A percentile compares a stretch with the other conserved stretches of the same genome.
Conservation (phyloP, 805 yeast species). For the Candida odintsovae region DNA sequence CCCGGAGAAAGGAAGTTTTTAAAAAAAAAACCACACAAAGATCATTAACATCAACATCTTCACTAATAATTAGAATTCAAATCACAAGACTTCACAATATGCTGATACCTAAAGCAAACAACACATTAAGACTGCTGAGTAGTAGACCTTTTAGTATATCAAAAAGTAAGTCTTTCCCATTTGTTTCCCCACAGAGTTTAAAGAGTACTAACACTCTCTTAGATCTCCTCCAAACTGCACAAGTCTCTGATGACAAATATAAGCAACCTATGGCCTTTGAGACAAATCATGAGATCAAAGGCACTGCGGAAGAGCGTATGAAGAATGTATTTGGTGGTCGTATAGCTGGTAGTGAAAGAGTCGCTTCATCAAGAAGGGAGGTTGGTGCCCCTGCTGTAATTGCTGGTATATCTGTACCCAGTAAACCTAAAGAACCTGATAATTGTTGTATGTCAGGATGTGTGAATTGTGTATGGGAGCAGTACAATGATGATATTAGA, state of each 20-base stretch:
- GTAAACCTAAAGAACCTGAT: constrained; percentile 84
- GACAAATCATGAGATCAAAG: constrained; percentile 27
- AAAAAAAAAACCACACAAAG: too few species aligned
- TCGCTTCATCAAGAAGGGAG: constrained; percentile 29
- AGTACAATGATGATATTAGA: constrained; percentile 78
- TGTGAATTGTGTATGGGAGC: constrained; percentile 94
- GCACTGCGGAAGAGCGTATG: constrained; percentile 43
- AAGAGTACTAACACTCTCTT: background rate
- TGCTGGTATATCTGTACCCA: constrained; percentile 74
- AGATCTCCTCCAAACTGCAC: background rate
- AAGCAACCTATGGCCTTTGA: constrained; percentile 12
- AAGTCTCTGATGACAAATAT: background rate
- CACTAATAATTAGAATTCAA: too few species aligned
- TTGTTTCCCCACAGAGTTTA: background rate
- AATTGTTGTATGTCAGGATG: constrained; percentile 98
- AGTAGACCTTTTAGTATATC: background rate
- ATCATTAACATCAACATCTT: too few species aligned
- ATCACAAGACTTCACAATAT: background rate
- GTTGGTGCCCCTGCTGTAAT: constrained; percentile 20
- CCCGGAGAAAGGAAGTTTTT: too few species aligned
- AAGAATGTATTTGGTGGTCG: constrained; percentile 50
- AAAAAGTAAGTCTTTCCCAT: background rate
- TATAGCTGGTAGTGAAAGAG: constrained; percentile 44
- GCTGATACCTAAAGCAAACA: background rate
- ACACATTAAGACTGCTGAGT: background rate